Percentiles rank a stretch among this genome's conserved stretches.
phyloP scores from a whole-genome alignment of 2,329 filamentous ascomycete species.

The Chrysoporthe cubensis region DNA sequence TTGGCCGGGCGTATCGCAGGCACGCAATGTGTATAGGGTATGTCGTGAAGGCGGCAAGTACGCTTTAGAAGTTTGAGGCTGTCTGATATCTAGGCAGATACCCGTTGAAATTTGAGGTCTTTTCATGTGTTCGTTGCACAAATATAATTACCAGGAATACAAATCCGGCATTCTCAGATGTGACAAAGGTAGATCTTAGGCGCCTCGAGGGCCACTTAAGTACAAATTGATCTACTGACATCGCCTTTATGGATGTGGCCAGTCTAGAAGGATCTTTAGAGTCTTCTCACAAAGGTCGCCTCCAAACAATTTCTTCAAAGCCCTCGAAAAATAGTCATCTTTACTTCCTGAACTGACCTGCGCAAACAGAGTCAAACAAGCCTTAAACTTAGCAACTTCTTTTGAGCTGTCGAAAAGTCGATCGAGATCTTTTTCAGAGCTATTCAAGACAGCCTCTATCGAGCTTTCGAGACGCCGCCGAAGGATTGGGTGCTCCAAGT shows the following conservation, averaged over 20 bases:
- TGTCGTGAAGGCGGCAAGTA: too few relatives aligned
- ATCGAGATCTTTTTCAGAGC: slow-evolving; percentile 7
- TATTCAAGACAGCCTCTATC: slow-evolving; percentile 8
- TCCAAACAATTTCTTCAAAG: background rate
- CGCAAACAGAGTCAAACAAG: slow-evolving; percentile 21
- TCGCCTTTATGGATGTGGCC: background rate
- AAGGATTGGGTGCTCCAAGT: slow-evolving; percentile 11
- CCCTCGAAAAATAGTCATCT: background rate
- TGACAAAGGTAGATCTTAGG: too few relatives aligned
- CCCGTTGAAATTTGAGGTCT: too few relatives aligned
- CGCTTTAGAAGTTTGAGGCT: too few relatives aligned
- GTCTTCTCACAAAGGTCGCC: background rate
- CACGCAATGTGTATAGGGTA: background rate
- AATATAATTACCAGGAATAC: too few relatives aligned
- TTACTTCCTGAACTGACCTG: background rate
- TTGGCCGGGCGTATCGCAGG: background rate
- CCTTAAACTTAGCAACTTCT: background rate
- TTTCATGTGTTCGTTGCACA: too few relatives aligned
- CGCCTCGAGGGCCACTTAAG: too few relatives aligned
- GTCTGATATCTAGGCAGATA: too few relatives aligned
- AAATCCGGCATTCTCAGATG: too few relatives aligned
- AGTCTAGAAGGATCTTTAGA: background rate
- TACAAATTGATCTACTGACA: too few relatives aligned
- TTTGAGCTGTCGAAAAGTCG: slow-evolving; percentile 15
- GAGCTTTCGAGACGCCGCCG: slow-evolving; percentile 6